These are phyloP conservation scores for Buxus sempervirens DNA, from an alignment of 164 flowering plant species.

Conservation along the genomic window DNA sequence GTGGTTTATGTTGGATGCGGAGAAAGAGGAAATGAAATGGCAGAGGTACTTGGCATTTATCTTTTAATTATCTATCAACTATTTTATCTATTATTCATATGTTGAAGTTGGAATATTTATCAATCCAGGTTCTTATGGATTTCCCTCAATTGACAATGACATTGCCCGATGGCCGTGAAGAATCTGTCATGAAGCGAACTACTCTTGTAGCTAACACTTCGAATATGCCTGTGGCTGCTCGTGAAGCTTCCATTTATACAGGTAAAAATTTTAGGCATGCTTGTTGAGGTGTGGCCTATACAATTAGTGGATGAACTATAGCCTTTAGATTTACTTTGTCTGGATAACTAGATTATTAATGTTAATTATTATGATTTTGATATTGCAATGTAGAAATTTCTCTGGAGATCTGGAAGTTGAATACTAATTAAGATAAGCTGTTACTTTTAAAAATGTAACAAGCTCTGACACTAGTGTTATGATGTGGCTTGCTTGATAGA, in stretches of 20 bases:
- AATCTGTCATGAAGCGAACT: slow-evolving; percentile 99
- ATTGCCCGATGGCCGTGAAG: slow-evolving; percentile 99
- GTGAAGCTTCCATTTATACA: slow-evolving; percentile 99
- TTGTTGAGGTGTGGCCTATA: neutral
- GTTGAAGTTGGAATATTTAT: neutral
- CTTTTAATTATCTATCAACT: neutral
- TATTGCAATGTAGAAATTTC: no score
- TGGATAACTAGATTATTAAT: no score
- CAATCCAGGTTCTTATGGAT: slow-evolving; percentile 92
- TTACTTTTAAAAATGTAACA: no score
- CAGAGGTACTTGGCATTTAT: slow-evolving; percentile 57
- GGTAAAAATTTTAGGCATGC: slow-evolving; percentile 35
- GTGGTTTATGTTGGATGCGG: slow-evolving; percentile 99
- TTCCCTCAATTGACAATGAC: slow-evolving; percentile 99
- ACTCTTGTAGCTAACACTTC: slow-evolving; percentile 99
- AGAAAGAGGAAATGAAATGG: slow-evolving; percentile 99
- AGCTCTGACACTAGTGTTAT: no score
- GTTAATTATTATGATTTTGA: neutral
- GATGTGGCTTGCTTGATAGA: no score
- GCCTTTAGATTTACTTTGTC: neutral
- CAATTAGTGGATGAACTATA: neutral
- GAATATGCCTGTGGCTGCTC: slow-evolving; percentile 99
- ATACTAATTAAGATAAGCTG: no score
- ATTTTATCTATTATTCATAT: neutral
- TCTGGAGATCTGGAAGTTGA: no score